Percentiles rank a stretch among this genome's conserved stretches.
These are phyloP conservation scores for Ramichloridium luteum DNA, from an alignment of 2,329 filamentous ascomycete genomes.

Conservation along the genomic window DNA sequence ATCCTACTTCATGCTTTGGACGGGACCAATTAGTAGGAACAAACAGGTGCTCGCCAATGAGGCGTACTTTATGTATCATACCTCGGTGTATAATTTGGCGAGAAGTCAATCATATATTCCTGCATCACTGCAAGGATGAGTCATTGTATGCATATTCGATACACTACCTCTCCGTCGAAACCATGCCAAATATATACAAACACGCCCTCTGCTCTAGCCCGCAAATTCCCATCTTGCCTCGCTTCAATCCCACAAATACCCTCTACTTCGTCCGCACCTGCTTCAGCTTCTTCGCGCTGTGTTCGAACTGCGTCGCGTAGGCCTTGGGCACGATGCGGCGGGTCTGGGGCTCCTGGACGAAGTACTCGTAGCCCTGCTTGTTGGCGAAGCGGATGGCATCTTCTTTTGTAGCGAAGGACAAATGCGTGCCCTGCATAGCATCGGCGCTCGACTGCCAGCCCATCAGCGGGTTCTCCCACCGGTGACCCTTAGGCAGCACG, in stretches of 20 bases:
- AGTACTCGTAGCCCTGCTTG: conserved; percentile 99
- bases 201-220: no score
- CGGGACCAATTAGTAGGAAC: no score
- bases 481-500: conserved; percentile 76
- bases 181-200: conserved; percentile 2
- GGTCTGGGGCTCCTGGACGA: conserved; percentile 90
- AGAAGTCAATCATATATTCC: no score
- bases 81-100: no score
- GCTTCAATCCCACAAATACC: no score
- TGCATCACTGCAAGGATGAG: no score
- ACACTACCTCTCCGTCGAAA: no score
- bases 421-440: conserved; percentile 82
- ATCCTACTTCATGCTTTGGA: no score
- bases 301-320: conserved; percentile 93
- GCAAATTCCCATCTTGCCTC: no score
- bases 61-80: no score
- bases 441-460: conserved; percentile 96
- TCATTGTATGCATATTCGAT: no score
- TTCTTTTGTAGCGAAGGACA: conserved; percentile 87
- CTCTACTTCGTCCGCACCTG: conserved; percentile 66
- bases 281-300: conserved; percentile 75
- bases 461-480: conserved; percentile 98
- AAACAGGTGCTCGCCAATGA: no score
- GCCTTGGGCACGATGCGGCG: conserved; percentile 80
- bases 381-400: conserved; percentile 91